A percentile compares a stretch with the other conserved stretches of the same genome.
Conservation (phyloP, 2,329 filamentous ascomycete species). For the Ceratocystis eucalypticola region DNA sequence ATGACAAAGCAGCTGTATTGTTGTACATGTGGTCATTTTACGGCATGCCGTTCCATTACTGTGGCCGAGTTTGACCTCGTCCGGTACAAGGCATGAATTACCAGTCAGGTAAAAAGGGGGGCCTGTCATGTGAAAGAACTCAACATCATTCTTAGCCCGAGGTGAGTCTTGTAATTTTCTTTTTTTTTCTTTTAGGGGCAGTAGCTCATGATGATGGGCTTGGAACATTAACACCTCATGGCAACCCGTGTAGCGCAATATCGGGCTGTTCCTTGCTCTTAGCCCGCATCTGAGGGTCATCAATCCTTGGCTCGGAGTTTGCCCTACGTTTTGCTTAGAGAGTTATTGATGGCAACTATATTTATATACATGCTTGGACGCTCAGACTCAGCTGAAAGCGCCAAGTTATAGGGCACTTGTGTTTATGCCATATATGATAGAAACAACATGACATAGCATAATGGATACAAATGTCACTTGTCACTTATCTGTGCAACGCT, state of each 20-base stretch:
- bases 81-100: not conserved
- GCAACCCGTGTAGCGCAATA: not conserved
- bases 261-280: conserved; percentile 6
- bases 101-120: too few species aligned
- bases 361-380: not conserved
- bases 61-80: not conserved
- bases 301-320: not conserved
- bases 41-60: not conserved
- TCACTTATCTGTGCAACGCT: not conserved
- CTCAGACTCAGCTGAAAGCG: conserved; percentile 6
- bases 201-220: not conserved
- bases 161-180: not conserved
- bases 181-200: not conserved
- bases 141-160: not conserved
- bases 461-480: not conserved
- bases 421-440: not conserved
- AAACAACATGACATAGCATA: not conserved
- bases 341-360: not conserved
- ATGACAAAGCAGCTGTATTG: not conserved
- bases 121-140: too few species aligned
- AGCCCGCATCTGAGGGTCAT: not conserved
- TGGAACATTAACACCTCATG: not conserved
- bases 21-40: not conserved
- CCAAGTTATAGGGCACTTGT: not conserved
- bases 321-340: not conserved